Conservation (phyloP, 2,329 filamentous ascomycete species). For the Aspergillus bombycis region DNA sequence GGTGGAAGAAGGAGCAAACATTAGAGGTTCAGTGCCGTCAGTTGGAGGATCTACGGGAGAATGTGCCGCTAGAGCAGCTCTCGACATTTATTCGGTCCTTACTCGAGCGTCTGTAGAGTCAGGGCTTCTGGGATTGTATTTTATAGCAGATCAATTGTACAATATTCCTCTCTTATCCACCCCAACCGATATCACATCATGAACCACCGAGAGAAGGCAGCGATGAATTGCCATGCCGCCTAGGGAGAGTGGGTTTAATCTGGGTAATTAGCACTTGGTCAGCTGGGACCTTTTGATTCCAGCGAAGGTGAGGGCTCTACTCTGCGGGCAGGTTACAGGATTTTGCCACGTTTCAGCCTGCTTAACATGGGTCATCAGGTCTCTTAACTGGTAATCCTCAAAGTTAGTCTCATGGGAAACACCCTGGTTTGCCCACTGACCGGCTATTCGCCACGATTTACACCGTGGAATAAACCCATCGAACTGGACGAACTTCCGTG, state of each 20-base stretch:
- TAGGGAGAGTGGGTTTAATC: neutral
- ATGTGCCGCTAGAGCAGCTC: slow-evolving; percentile 58
- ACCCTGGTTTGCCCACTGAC: too few relatives aligned
- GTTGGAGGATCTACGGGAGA: slow-evolving; percentile 61
- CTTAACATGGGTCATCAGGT: too few relatives aligned
- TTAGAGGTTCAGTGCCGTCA: slow-evolving; percentile 80
- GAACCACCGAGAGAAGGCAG: neutral
- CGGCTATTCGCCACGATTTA: too few relatives aligned
- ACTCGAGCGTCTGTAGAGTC: slow-evolving; percentile 53
- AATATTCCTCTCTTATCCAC: slow-evolving; percentile 3
- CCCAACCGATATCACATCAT: neutral
- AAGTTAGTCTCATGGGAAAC: too few relatives aligned
- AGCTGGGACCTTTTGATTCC: neutral
- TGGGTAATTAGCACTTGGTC: neutral
- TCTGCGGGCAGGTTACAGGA: neutral
- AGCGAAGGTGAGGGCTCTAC: neutral
- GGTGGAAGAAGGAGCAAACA: slow-evolving; percentile 61
- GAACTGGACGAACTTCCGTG: neutral
- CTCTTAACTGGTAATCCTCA: neutral
- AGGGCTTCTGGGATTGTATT: slow-evolving; percentile 3
- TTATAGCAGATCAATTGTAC: slow-evolving; percentile 9
- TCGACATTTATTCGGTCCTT: slow-evolving; percentile 51
- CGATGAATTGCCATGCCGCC: neutral
- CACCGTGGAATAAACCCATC: neutral
- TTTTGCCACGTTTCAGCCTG: neutral